These are phyloP conservation scores for Arthrobotrys iridis DNA, from an alignment of 2,329 filamentous ascomycete genomes.

Conservation along the genomic window DNA sequence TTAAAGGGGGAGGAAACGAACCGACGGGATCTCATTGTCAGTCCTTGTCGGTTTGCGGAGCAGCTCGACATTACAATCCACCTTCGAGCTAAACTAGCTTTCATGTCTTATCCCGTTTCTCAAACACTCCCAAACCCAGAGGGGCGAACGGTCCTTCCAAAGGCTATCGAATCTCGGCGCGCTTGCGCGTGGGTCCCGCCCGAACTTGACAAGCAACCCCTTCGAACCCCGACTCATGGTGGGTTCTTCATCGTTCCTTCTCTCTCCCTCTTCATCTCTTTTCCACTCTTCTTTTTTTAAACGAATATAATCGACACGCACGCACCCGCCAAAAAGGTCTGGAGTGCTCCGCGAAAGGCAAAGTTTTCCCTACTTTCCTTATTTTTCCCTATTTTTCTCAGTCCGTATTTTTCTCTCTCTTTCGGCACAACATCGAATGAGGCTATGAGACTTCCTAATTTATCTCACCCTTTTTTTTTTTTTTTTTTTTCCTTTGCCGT, in stretches of 20 bases:
- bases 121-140: conserved; percentile 39
- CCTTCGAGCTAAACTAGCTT: conserved; percentile 17
- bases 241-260: conserved; percentile 7
- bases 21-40: conserved; percentile 15
- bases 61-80: conserved; percentile 8
- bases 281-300: conserved; percentile 15
- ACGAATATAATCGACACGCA: conserved; percentile 21
- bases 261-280: conserved; percentile 17
- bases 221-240: not conserved
- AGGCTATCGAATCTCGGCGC: conserved; percentile 23
- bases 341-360: too few species aligned
- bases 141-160: conserved; percentile 13
- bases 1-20: conserved; percentile 45
- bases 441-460: conserved; percentile 31
- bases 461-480: conserved; percentile 29
- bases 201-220: not conserved
- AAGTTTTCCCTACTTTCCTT: too few species aligned
- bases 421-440: conserved; percentile 22
- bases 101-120: conserved; percentile 52
- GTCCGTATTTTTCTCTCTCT: too few species aligned
- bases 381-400: too few species aligned
- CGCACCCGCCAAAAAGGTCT: conserved; percentile 42
- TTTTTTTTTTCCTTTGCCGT: not conserved
- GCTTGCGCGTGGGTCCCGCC: conserved; percentile 21
- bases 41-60: conserved; percentile 2